Percentiles rank a stretch among this genome's conserved stretches.
Conservation (phyloP, 257 asterid species). For the Nicotiana obtusifolia region DNA sequence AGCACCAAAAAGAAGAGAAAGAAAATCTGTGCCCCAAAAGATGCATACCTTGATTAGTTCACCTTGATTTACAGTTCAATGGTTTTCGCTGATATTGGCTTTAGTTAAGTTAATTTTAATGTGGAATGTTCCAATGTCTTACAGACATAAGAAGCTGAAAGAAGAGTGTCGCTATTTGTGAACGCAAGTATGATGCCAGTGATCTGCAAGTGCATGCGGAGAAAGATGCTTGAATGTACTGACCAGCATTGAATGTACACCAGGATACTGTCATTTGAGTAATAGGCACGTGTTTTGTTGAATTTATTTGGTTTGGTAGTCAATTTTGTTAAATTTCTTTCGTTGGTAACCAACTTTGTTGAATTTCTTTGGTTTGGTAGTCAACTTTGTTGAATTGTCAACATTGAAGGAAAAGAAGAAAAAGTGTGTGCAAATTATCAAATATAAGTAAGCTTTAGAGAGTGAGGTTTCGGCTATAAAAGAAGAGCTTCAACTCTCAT, state of each 20-base stretch:
- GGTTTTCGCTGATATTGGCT: no score
- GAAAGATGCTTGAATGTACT: constrained; percentile 83
- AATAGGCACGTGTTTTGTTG: no score
- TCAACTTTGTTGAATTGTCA: no score
- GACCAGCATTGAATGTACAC: constrained; percentile 91
- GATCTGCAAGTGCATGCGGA: constrained; percentile 80
- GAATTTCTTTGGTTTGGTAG: no score
- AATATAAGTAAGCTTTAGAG: no score
- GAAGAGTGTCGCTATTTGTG: constrained; percentile 77
- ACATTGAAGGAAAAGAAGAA: no score
- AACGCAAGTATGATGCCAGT: constrained; percentile 53
- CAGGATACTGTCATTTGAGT: constrained; percentile 75
- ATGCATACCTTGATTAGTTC: background rate
- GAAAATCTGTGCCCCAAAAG: background rate
- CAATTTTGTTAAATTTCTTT: no score
- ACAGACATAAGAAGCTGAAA: constrained; percentile 52
- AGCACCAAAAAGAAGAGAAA: background rate
- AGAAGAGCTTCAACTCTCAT: no score
- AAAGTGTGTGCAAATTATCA: no score
- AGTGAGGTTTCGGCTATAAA: no score
- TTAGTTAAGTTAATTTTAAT: constrained; percentile 4
- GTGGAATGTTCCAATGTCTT: constrained; percentile 2
- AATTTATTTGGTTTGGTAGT: no score
- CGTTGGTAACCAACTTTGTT: no score
- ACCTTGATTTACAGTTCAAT: background rate